A percentile compares a stretch with the other conserved stretches of the same genome.
These are phyloP conservation scores for Rhizopogon vesiculosus DNA, from an alignment of 768 basidiomycete species.

Conservation along the genomic window DNA sequence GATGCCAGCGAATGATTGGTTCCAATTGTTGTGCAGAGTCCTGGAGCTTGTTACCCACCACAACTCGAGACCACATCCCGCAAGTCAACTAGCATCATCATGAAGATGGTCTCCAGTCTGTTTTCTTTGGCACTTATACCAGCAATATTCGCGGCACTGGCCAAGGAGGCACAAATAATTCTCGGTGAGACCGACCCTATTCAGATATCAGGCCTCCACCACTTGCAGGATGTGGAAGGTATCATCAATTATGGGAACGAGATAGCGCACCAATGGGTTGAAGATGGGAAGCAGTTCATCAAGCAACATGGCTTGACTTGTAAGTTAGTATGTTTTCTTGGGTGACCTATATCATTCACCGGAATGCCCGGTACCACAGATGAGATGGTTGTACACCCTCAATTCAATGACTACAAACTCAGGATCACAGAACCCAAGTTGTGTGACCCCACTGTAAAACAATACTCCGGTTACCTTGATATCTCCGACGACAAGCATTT, in stretches of 20 bases:
- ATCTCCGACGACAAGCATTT: conserved; percentile 75
- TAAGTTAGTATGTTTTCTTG: conserved; percentile 31
- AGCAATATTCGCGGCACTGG: conserved; percentile 31
- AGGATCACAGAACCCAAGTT: conserved; percentile 64
- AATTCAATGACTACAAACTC: conserved; percentile 49
- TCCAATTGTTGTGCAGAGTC: too few relatives aligned
- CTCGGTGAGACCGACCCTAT: conserved; percentile 27
- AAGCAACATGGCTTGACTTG: conserved; percentile 70
- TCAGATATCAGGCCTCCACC: conserved; percentile 7
- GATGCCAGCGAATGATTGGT: too few relatives aligned
- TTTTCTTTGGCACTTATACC: conserved; percentile 32
- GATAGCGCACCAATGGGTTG: conserved; percentile 56
- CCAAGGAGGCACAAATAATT: conserved; percentile 40
- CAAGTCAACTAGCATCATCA: not conserved
- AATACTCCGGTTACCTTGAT: conserved; percentile 82
- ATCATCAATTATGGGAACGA: conserved; percentile 38
- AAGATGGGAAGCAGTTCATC: conserved; percentile 60
- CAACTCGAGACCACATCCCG: not conserved
- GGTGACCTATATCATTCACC: not conserved
- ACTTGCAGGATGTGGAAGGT: conserved; percentile 39
- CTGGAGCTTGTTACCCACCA: too few relatives aligned
- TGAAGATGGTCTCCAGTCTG: conserved; percentile 35
- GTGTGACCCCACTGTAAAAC: conserved; percentile 72
- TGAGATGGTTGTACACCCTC: conserved; percentile 57
- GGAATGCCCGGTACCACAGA: conserved; percentile 25